These are phyloP conservation scores for Pseudopithomyces chartarum DNA, from an alignment of 2,329 filamentous ascomycete species.

Conservation along the genomic window DNA sequence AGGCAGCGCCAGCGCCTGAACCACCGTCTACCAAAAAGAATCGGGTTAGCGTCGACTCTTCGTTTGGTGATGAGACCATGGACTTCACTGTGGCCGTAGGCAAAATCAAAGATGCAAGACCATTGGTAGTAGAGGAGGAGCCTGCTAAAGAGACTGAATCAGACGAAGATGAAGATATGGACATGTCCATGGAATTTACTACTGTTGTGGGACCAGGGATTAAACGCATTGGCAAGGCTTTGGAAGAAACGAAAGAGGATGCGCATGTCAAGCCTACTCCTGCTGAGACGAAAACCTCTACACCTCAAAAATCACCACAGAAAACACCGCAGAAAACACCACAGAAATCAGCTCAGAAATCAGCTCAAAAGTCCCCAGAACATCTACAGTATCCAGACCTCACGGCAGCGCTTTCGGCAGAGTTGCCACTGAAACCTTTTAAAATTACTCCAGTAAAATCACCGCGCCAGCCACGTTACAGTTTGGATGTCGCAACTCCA, in stretches of 20 bases:
- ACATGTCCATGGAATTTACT: slow-evolving; percentile 59
- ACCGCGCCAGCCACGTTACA: slow-evolving; percentile 28
- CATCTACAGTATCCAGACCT: slow-evolving; percentile 15
- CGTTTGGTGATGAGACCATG: slow-evolving; percentile 45
- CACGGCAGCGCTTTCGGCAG: slow-evolving; percentile 5
- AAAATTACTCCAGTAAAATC: slow-evolving; percentile 32
- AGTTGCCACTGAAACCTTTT: slow-evolving; percentile 18
- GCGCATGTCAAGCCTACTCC: neutral
- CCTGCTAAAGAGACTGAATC: slow-evolving; percentile 15
- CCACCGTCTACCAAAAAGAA: slow-evolving; percentile 18
- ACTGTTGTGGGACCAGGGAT: slow-evolving; percentile 54
- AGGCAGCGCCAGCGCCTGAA: slow-evolving; percentile 1
- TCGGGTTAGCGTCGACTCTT: slow-evolving; percentile 30
- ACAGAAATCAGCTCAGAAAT: slow-evolving; percentile 22
- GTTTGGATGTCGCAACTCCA: slow-evolving; percentile 34
- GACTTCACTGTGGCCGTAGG: slow-evolving; percentile 47
- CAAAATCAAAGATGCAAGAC: slow-evolving; percentile 32
- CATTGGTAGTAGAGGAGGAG: slow-evolving; percentile 4
- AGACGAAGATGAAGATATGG: slow-evolving; percentile 46
- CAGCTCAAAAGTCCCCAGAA: slow-evolving; percentile 27
- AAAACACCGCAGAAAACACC: slow-evolving; percentile 26
- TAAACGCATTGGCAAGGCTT: slow-evolving; percentile 23
- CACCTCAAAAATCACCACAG: slow-evolving; percentile 24
- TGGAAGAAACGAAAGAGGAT: slow-evolving; percentile 25
- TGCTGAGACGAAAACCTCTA: slow-evolving; percentile 19